Conservation (phyloP, 805 yeast species). For the Zygoascus biomembranicola region DNA sequence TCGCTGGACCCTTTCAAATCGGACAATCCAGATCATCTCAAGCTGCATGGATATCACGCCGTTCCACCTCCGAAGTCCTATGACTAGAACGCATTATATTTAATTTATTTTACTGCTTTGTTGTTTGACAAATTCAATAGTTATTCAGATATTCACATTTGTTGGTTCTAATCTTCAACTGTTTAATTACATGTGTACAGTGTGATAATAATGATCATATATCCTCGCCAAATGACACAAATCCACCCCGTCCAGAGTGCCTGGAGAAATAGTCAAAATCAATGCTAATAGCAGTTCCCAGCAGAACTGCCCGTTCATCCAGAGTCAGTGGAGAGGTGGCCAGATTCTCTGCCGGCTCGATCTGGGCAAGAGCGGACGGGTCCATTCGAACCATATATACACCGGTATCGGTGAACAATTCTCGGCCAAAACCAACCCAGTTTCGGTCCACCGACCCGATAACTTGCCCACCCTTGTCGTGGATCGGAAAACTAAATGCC, state of each 20-base stretch:
- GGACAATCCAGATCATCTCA: not conserved
- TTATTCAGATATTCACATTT: no score
- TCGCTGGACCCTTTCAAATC: not conserved
- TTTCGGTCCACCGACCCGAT: constrained; percentile 79
- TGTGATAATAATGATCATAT: not conserved
- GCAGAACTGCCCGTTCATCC: constrained; percentile 76
- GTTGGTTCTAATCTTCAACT: no score
- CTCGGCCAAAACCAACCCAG: constrained; percentile 94
- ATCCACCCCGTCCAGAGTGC: constrained; percentile 42
- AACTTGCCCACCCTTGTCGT: constrained; percentile 47
- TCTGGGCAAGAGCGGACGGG: constrained; percentile 50
- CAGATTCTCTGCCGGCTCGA: constrained; percentile 43
- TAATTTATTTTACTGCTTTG: no score
- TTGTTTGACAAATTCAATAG: no score
- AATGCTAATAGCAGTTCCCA: constrained; percentile 83
- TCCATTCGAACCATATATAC: constrained; percentile 84
- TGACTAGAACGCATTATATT: not conserved
- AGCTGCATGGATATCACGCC: constrained; percentile 5
- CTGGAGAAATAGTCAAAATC: constrained; percentile 97
- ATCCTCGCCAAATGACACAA: constrained; percentile 11
- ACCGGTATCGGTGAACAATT: constrained; percentile 90
- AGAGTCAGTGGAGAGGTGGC: constrained; percentile 46
- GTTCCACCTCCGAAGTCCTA: constrained; percentile 11
- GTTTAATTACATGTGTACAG: no score
- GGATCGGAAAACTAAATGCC: constrained; percentile 77